Evolutionary conservation across 352 stramenopile genomes (phyloP), one percentile per base, ranked within the genome.

Genomic region (Thalassiosira exigua): DNA sequence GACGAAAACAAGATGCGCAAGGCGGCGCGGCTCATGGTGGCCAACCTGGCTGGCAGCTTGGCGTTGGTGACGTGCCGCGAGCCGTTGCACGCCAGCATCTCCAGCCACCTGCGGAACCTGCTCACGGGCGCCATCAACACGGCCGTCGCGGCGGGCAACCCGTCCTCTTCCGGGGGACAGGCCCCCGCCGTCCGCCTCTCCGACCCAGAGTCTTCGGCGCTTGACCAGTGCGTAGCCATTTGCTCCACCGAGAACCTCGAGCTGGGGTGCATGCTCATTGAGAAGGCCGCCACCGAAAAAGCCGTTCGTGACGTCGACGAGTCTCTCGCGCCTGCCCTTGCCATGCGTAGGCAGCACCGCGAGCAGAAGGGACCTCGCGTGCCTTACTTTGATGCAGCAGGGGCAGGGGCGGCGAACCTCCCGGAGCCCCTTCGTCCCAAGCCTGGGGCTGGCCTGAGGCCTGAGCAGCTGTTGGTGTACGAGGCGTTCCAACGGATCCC

Each of bases 241-340:
- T 99, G 96, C 81, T 96, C 96, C 2, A 98, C 97, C 26, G 97
- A 99, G 60, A 99, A 99, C 88, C 94, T 98, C n/a, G 97, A 99
- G 73, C 79, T 99, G 24, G 97, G 97, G 26, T 99, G 96, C 82
- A 98, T 98, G 93, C 87, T 99, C 19, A 99, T 99, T 75, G 97
- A 99, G 85, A 99, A 99, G 91, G 97, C 97, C 19, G 98, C 98
- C 19, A 99, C 96, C 3, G 97, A 99, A 76, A 99, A 99, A 82
- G 97, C 97, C 1, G 97, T 98, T 84, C 92, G 96, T 3, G 97
- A 99, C 69, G 97, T 99, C 68, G 97, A 99, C 79, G 96, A 99
- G 85, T 93, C 95, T 27, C 78, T 99, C 19, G 92, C 90, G 2
- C 76, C 89, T 32, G 91, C 95, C 17, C 95, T 98, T 33, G 94